Evolutionary conservation across 192 early-diverging fungal genomes (phyloP), one percentile per base, ranked within the genome.

Genomic region (Linderina pennispora): DNA sequence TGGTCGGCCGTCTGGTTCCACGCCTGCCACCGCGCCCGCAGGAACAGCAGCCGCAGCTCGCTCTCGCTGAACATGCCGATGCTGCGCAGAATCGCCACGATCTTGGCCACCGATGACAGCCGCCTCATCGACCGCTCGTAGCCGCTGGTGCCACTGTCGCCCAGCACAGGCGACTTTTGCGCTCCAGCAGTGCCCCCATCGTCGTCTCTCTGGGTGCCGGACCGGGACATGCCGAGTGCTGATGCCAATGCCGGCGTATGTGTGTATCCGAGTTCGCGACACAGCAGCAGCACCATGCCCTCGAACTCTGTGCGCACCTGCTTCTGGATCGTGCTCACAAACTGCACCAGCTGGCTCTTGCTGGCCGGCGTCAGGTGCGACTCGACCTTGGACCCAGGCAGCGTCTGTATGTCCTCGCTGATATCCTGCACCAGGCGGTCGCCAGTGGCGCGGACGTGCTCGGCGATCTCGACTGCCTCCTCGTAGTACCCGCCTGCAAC

Each of bases 401-500:
- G 45, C 21, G 48, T 41, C 40, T 57, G 58, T 46, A 61, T 55
- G 7, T 49, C 54, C 19, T 62, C 66, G 10, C 50, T 39, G 10
- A 70, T 58, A 36, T 70, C 66, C 23, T 40, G 45, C 2, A 62
- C 38, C 19, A 70, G 50, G 23, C 66, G 50, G 25, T 62, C 66
- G 23, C 66, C 66, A 8, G 55, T 53, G 28, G 43, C 20, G n/a
- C 58, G 49, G 24, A 70, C 66, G 19, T 70, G 66, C 48, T 70
- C 59, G 3, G 66, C 54, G 28, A 70, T 62, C 43, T 70, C 66
- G 4, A 70, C 66, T 0, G 66, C 66, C 42, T 70, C 66, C 25
- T 70, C 59, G 36, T 62, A 70, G 48, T 54, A 70, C 8, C 66
- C 66, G 23, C 66, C 66, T 8, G 66, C 66, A 3, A 70, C 59